Evolutionary conservation across 805 yeast species (phyloP).

Genomic region (Saturnispora diversa): DNA sequence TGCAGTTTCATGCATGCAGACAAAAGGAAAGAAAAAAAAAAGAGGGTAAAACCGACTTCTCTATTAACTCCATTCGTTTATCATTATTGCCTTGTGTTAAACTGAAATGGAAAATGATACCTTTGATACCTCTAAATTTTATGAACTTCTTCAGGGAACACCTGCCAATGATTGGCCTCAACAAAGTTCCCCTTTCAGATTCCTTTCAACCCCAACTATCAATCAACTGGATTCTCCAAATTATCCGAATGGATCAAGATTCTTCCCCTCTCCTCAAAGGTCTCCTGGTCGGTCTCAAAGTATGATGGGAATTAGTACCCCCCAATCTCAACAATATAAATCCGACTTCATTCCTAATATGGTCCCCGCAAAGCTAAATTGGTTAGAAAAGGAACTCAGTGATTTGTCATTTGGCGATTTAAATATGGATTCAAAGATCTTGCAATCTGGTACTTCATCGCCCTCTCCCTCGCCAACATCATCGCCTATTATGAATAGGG

Average conservation of each 20-base stretch:
- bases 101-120: conserved; percentile 10
- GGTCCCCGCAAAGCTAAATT: neutral
- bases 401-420: conserved; percentile 11
- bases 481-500: neutral
- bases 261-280: conserved; percentile 3
- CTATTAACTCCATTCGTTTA: too few relatives aligned
- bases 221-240: neutral
- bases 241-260: conserved; percentile 3
- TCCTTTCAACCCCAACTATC: neutral
- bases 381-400: conserved; percentile 2
- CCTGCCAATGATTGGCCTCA: neutral
- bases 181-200: neutral
- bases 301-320: neutral
- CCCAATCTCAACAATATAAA: neutral
- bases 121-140: conserved; percentile 15
- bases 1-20: too few relatives aligned
- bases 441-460: too few relatives aligned
- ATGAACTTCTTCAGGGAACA: conserved; percentile 7
- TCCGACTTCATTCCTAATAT: neutral
- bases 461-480: conserved; percentile 11
- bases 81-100: neutral
- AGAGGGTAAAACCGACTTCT: too few relatives aligned
- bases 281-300: neutral
- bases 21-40: neutral
- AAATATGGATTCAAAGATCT: conserved; percentile 6